These are phyloP conservation scores for Begonia masoniana DNA, from an alignment of 306 rosid species.

Conservation along the genomic window DNA sequence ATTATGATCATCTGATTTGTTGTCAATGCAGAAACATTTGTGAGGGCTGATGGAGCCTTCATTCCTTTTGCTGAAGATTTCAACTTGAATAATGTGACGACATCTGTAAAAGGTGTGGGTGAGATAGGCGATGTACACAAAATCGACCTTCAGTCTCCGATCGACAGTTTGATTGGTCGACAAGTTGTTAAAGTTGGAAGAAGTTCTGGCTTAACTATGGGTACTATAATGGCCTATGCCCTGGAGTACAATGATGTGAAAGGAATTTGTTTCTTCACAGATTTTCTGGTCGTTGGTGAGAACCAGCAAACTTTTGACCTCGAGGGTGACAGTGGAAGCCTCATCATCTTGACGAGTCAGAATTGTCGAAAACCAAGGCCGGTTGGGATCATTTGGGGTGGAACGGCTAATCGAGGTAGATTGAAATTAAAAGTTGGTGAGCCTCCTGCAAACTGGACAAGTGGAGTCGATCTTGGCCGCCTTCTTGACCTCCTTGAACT, in stretches of 20 bases:
- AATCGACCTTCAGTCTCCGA: slow-evolving; percentile 90
- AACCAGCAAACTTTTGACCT: slow-evolving; percentile 95
- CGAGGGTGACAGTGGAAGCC: slow-evolving; percentile 99
- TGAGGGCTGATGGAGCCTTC: slow-evolving; percentile 98
- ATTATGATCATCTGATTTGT: slow-evolving; percentile 13
- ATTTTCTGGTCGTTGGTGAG: slow-evolving; percentile 98
- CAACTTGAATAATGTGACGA: slow-evolving; percentile 48
- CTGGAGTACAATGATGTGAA: slow-evolving; percentile 93
- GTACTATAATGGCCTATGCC: slow-evolving; percentile 93
- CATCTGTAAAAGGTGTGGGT: slow-evolving; percentile 75
- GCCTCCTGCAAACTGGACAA: slow-evolving; percentile 95
- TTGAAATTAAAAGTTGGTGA: slow-evolving; percentile 80
- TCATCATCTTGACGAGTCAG: slow-evolving; percentile 72
- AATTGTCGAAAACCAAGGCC: slow-evolving; percentile 75
- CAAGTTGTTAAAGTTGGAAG: slow-evolving; percentile 92
- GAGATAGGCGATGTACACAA: slow-evolving; percentile 74
- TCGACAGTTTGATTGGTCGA: slow-evolving; percentile 82
- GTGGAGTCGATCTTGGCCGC: slow-evolving; percentile 99
- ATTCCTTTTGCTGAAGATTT: slow-evolving; percentile 86
- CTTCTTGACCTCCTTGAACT: slow-evolving; percentile 92
- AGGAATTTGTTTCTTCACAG: slow-evolving; percentile 95
- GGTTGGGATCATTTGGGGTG: slow-evolving; percentile 98
- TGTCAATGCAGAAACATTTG: slow-evolving; percentile 83
- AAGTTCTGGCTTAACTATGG: slow-evolving; percentile 93
- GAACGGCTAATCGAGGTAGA: slow-evolving; percentile 94